These are phyloP conservation scores for Boletellus ananiceps DNA, from an alignment of 768 basidiomycete species.

Conservation along the genomic window DNA sequence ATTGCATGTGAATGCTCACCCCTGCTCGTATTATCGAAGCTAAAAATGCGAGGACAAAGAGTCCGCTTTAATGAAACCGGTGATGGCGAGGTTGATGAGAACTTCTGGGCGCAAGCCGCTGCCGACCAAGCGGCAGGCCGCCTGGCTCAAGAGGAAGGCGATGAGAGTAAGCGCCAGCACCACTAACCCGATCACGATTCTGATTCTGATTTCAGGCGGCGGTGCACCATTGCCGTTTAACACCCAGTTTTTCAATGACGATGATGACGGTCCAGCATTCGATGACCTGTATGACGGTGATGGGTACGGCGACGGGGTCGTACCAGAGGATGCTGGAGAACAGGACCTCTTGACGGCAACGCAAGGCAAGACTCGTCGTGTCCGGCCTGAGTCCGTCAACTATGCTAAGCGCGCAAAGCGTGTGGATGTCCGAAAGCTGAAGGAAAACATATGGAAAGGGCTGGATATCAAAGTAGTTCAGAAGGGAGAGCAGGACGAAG, in stretches of 20 bases:
- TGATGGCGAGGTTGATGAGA: constrained; percentile 90
- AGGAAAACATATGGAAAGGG: constrained; percentile 97
- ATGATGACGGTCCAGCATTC: constrained; percentile 73
- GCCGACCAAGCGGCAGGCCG: constrained; percentile 71
- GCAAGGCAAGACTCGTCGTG: constrained; percentile 68
- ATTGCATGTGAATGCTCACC: constrained; percentile 2
- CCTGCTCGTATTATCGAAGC: constrained; percentile 38
- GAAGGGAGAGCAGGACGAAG: constrained; percentile 36
- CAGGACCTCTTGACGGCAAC: constrained; percentile 87
- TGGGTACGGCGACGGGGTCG: constrained; percentile 39
- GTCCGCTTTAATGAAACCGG: constrained; percentile 51
- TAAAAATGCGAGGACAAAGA: constrained; percentile 82
- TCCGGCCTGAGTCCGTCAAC: constrained; percentile 83
- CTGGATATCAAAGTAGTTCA: constrained; percentile 67
- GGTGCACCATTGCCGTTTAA: constrained; percentile 74
- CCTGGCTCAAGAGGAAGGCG: constrained; percentile 47
- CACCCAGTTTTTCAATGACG: constrained; percentile 96
- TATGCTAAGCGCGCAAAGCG: constrained; percentile 95
- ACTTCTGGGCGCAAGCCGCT: constrained; percentile 96
- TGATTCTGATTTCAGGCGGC: constrained; percentile 28
- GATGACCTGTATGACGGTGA: constrained; percentile 52
- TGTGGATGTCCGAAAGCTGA: constrained; percentile 93
- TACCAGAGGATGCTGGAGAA: constrained; percentile 61
- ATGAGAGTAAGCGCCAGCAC: constrained; percentile 50
- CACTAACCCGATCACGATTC: neutral